These are phyloP conservation scores for Trichoderma brevicompactum DNA, from an alignment of 2,329 filamentous ascomycete genomes.

Conservation along the genomic window DNA sequence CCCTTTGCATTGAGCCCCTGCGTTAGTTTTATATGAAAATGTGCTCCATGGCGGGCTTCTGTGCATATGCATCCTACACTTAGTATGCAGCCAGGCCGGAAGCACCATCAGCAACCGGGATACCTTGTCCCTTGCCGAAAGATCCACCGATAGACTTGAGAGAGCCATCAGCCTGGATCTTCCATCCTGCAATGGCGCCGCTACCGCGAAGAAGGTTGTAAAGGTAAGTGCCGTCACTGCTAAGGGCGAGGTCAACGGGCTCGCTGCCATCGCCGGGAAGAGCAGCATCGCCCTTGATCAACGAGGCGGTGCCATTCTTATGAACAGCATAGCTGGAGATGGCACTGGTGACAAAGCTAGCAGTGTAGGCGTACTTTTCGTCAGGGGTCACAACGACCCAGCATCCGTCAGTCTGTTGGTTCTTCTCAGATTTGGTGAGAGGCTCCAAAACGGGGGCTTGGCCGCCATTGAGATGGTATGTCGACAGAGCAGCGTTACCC, in stretches of 20 bases:
- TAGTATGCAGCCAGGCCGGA: conserved; percentile 30
- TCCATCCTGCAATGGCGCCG: conserved; percentile 31
- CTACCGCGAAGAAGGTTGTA: conserved; percentile 34
- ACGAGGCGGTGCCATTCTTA: conserved; percentile 29
- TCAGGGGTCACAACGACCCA: conserved; percentile 34
- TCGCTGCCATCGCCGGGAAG: conserved; percentile 30
- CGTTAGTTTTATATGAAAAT: neutral
- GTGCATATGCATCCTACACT: neutral
- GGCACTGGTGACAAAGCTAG: conserved; percentile 33
- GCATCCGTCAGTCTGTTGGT: conserved; percentile 32
- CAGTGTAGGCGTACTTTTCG: conserved; percentile 31
- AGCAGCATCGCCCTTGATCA: conserved; percentile 31
- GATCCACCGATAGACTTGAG: conserved; percentile 31
- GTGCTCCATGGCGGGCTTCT: no score
- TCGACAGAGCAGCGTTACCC: conserved; percentile 30
- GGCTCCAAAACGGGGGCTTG: conserved; percentile 28
- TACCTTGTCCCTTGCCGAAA: conserved; percentile 31
- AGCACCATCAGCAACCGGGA: conserved; percentile 29
- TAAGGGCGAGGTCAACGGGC: conserved; percentile 33
- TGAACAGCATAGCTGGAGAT: conserved; percentile 32
- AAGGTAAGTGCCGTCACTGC: conserved; percentile 32
- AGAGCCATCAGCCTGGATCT: conserved; percentile 33
- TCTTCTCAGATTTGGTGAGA: conserved; percentile 30
- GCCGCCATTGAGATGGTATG: conserved; percentile 30
- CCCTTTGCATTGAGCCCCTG: conserved; percentile 1